Percentiles rank a stretch among this genome's conserved stretches.
These are phyloP conservation scores for Colletotrichum coccodes DNA, from an alignment of 2,329 filamentous ascomycete species.

Conservation along the genomic window DNA sequence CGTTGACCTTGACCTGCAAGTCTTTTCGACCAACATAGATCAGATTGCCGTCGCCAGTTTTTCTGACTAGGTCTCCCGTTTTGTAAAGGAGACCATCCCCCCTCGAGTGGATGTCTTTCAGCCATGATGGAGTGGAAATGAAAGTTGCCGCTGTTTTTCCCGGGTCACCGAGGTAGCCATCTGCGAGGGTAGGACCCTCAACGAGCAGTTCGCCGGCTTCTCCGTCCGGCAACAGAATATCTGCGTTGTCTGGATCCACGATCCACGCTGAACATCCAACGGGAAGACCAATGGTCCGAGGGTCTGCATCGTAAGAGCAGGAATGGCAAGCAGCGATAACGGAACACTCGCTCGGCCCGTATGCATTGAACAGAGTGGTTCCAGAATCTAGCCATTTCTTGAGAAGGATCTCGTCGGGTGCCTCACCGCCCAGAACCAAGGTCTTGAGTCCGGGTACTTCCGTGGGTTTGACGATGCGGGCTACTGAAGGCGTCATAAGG, in stretches of 20 bases:
- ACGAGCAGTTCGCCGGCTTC: conserved; percentile 48
- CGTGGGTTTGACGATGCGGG: conserved; percentile 2
- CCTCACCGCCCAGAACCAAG: conserved; percentile 21
- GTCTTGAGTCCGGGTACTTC: not conserved
- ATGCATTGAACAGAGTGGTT: conserved; percentile 37
- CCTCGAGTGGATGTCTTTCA: conserved; percentile 26
- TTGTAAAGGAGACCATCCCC: conserved; percentile 47
- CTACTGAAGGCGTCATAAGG: conserved; percentile 24
- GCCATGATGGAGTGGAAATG: conserved; percentile 52
- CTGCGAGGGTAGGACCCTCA: conserved; percentile 55
- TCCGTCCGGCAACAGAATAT: conserved; percentile 42
- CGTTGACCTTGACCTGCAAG: conserved; percentile 37
- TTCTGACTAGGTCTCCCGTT: conserved; percentile 53
- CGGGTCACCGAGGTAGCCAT: conserved; percentile 59
- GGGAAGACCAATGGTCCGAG: conserved; percentile 33
- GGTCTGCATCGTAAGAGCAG: not conserved
- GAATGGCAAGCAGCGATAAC: conserved; percentile 56
- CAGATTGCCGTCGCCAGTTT: conserved; percentile 23
- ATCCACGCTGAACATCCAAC: conserved; percentile 42
- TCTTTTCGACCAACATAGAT: conserved; percentile 35
- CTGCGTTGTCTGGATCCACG: conserved; percentile 40
- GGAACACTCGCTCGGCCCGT: conserved; percentile 47
- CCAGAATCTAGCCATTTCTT: conserved; percentile 37
- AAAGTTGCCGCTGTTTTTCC: conserved; percentile 57
- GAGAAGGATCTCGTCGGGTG: not conserved